Evolutionary conservation across 2,329 filamentous ascomycete genomes (phyloP), one percentile per base, ranked within the genome.

Genomic region (Bipolaris sorokiniana): DNA sequence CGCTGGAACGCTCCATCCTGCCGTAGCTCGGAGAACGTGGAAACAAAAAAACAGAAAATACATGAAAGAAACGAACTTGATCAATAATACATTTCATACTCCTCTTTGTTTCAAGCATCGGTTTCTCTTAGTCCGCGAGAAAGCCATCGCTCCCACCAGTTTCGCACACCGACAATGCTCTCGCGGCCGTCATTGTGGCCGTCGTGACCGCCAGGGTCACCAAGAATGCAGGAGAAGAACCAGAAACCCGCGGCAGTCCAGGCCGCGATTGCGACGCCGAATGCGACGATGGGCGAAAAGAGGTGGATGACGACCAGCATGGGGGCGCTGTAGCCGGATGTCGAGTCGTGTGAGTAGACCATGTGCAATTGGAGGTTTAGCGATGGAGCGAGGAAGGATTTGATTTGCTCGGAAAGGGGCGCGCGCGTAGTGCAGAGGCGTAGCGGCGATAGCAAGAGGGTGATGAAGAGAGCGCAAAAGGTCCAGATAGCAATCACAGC

Each of bases 231-330:
- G 22, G 84, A 80, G 66, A 86, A 86, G 49, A 86, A 75, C 86
- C 86, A 88, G 75, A 88, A 88, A 18, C 79, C 82, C 1, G 84
- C 85, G 0, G 84, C 80, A 0, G 83, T 82, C 85, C 85, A 88
- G 5, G 82, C 80, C 1, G 82, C 81, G 13, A 86, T 70, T 18
- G 85, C 80, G 45, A 87, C 78, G 36, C 81, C 83, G 10, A 86
- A 72, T 51, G 84, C 84, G 47, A 87, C 72, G 37, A 88, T 66
- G 1, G 86, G 84, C 3, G 84, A 84, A 23, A 86, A 72, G 1
- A 86, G 64, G 59, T 85, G 80, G 47, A 87, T 79, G 50, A 81
- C 60, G 7, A 87, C 72, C 15, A 87, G 77, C 70, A 79, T 77
- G 2, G 75, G 65, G 3, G 77, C 62, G 59, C 71, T 71, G 73